Base-by-base conservation (phyloP, 225 moss, liverwort and hornwort genomes). In the Pleurozium schreberi region DNA sequence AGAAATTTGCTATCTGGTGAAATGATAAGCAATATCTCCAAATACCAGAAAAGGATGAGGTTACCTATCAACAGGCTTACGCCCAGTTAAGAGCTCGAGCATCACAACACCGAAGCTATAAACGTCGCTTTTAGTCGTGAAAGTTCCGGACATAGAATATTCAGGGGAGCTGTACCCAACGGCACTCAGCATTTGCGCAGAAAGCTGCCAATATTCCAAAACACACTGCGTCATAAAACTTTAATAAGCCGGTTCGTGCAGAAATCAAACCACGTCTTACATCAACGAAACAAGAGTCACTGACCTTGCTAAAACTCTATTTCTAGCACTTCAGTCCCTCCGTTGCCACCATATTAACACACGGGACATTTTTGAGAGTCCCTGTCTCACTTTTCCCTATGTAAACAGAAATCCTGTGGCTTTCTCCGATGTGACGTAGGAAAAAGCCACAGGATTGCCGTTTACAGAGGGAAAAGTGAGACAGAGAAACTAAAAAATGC, bases 51-150 rank as follows among this genome's bases (percentile, higher is more conserved):
- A 38, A 68, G 47, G 85, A 12, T 62, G 42, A 38, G 47, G 49
- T 75, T 88, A 95, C 95, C 95, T 94, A 81, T 95, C 92, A 62
- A 93, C 71, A 66, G 95, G 93, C 85, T 91, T 94, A 66, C 91
- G 92, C 52, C 94, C 95, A 53, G 95, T 94, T 67, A 95, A 82
- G 34, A 95, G 93, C 89, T 95, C 95, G 45, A 96, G 90, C 90
- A 96, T 89, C 42, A 95, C 93, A 34, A 95, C 91, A 85, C 93
- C 94, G 36, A 96, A 96, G 80, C 95, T 96, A 61, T 96, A 96
- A 10, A 96, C 93, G 58, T 96, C 94, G 64, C 95, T 93, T 79
- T 95, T 93, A 31, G 85, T 89, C 58, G 94, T 88, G 81, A 90
- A 92, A 52, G 85, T 87, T 12, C 93, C 89, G 30, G 92, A 90